A percentile compares a stretch with the other conserved stretches of the same genome.
These are phyloP conservation scores for Rhodofomes roseus DNA, from an alignment of 1,284 basidiomycete species.

Conservation along the genomic window DNA sequence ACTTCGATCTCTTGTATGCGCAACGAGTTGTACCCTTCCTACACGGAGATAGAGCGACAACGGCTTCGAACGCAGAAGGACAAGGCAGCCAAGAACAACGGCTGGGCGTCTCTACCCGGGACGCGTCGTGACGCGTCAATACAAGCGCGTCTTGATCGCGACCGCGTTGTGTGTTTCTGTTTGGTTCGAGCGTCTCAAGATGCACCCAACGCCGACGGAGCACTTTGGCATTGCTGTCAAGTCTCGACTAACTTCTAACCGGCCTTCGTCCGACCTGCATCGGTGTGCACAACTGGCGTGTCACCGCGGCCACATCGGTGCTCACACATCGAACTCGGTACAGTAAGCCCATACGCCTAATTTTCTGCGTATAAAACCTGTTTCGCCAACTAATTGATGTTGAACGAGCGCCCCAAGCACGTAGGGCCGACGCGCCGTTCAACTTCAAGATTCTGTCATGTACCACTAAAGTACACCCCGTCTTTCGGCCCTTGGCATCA, in stretches of 20 bases:
- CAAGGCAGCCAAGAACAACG: background rate
- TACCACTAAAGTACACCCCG: too few relatives aligned
- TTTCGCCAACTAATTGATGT: too few relatives aligned
- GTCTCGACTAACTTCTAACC: too few relatives aligned
- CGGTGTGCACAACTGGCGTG: background rate
- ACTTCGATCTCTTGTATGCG: background rate
- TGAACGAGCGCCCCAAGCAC: too few relatives aligned
- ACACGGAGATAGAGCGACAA: background rate
- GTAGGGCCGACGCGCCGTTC: too few relatives aligned
- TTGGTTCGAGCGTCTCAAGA: background rate
- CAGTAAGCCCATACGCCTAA: too few relatives aligned
- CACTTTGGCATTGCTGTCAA: background rate
- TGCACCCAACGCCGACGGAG: background rate
- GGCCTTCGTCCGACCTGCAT: background rate
- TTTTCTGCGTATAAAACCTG: too few relatives aligned
- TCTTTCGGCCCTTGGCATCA: background rate
- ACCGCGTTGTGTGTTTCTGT: background rate
- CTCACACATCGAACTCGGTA: too few relatives aligned
- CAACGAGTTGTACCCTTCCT: too few relatives aligned
- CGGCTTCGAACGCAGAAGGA: background rate
- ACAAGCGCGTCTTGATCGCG: background rate
- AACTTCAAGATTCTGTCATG: background rate
- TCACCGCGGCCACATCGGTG: too few relatives aligned
- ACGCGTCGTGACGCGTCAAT: background rate
- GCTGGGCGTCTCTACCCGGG: background rate